Conservation (phyloP, 1,139 yeast species). For the Geotrichum australiense region DNA sequence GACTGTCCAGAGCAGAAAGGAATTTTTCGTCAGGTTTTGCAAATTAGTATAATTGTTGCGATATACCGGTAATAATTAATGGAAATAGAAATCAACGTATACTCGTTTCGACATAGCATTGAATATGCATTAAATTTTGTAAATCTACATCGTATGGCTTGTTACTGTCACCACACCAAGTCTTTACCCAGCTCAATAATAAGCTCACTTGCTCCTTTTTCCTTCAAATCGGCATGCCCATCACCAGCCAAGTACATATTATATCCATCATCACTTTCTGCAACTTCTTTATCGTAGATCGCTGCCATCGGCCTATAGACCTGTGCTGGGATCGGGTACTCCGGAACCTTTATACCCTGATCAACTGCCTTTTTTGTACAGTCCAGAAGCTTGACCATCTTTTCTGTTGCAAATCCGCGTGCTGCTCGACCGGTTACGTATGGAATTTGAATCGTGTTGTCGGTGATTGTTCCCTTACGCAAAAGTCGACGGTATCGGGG, state of each 20-base stretch:
- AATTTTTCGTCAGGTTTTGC: no score
- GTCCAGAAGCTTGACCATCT: background rate
- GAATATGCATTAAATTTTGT: no score
- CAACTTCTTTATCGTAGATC: background rate
- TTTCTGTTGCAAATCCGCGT: background rate
- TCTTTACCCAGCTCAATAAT: background rate
- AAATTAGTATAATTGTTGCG: no score
- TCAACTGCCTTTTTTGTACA: background rate
- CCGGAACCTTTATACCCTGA: background rate
- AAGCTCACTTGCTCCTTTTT: background rate
- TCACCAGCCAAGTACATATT: constrained; percentile 4
- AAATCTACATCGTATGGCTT: no score
- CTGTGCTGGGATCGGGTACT: constrained; percentile 3
- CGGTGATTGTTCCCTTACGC: background rate
- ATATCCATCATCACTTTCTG: background rate
- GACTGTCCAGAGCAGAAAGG: no score
- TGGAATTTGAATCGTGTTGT: constrained; percentile 1
- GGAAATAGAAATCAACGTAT: no score
- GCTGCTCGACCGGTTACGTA: constrained; percentile 6
- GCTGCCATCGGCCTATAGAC: background rate
- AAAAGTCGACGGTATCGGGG: background rate
- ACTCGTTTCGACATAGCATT: no score
- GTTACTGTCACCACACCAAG: background rate
- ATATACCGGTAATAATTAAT: no score
- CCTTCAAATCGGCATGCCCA: constrained; percentile 1